Evolutionary conservation across 331 rosid genomes (phyloP).

Genomic region (Cydonia oblonga): DNA sequence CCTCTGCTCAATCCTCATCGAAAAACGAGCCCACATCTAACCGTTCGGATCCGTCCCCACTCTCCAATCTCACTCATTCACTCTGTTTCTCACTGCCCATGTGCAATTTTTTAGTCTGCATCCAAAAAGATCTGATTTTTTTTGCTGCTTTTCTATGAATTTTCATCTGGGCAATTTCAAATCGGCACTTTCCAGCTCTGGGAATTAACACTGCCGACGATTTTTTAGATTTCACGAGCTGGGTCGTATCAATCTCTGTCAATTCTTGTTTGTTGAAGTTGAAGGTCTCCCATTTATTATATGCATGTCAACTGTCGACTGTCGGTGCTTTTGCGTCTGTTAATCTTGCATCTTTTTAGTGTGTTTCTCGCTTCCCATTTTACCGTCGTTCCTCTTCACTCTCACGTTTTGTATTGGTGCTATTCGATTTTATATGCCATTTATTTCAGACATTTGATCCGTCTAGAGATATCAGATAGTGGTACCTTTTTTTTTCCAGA

Average conservation of each 20-base stretch:
- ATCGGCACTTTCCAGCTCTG: not conserved
- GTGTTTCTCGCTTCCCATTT: not conserved
- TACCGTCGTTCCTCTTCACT: slow-evolving; percentile 10
- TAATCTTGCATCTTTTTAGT: not conserved
- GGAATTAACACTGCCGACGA: slow-evolving; percentile 8
- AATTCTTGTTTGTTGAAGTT: not conserved
- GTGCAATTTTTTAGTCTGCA: not conserved
- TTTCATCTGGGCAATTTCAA: not conserved
- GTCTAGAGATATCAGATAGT: not conserved
- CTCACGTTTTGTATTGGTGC: not conserved
- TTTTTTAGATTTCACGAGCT: slow-evolving; percentile 6
- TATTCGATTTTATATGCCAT: not conserved
- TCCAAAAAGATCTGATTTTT: slow-evolving; percentile 11
- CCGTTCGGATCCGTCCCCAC: not conserved
- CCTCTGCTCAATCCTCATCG: not conserved
- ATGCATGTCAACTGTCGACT: slow-evolving; percentile 27
- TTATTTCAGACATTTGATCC: not conserved
- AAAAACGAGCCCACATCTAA: not conserved
- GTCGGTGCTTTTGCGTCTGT: slow-evolving; percentile 29
- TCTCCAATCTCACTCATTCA: not conserved
- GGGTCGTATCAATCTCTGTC: slow-evolving; percentile 22
- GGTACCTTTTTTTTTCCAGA: not conserved
- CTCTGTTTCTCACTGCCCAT: not conserved
- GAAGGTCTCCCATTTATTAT: slow-evolving; percentile 7
- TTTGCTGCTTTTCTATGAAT: not conserved